Base-by-base conservation (phyloP, 306 rosid species). In the Acmispon strigosus region DNA sequence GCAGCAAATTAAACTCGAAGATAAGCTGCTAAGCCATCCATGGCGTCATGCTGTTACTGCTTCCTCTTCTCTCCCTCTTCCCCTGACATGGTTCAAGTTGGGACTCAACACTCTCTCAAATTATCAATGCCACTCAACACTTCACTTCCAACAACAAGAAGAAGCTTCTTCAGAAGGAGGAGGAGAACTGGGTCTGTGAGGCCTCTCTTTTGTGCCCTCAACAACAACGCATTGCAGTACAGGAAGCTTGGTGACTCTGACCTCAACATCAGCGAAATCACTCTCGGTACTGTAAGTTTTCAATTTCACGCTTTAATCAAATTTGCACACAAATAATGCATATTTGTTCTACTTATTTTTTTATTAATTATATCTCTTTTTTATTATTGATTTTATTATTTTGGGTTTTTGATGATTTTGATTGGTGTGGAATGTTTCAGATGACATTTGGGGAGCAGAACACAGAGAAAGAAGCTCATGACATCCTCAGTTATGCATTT, bases 391-490 rank as follows among this genome's bases (percentile, higher is more conserved):
- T 24, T 27, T 39, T 5, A 37, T 5, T 54, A 12, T 47, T 36
- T 8, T 32, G 20, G 20, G 3, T 8, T 59, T 6, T 32, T 34
- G 11, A 7, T 53, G 5, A 14, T 32, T 32, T 70, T 60, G 27
- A 10, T 60, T 56, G 62, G 22, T 71, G 66, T 71, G 66, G 24
- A 27, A 62, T 39, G 59, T 73, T 79, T 82, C 73, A 88, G 88
- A 94, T 94, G 98, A 94, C 97, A 10, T 90, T 94, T 72, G 97
- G 98, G 51, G 66, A 90, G 62, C 96, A 90, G 73, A 94, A 83
- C 80, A 76, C 97, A 0, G 98, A 94, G 90, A 84, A 87, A 79
- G 95, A 94, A 75, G 81, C 98, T 9, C 96, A 94, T 53, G 86
- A 85, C 14, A 85, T 87, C 0, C 90, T 94, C n/a, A 78, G 81